These are phyloP conservation scores for Fusarium pseudograminearum DNA, from an alignment of 2,329 filamentous ascomycete species.

Conservation along the genomic window DNA sequence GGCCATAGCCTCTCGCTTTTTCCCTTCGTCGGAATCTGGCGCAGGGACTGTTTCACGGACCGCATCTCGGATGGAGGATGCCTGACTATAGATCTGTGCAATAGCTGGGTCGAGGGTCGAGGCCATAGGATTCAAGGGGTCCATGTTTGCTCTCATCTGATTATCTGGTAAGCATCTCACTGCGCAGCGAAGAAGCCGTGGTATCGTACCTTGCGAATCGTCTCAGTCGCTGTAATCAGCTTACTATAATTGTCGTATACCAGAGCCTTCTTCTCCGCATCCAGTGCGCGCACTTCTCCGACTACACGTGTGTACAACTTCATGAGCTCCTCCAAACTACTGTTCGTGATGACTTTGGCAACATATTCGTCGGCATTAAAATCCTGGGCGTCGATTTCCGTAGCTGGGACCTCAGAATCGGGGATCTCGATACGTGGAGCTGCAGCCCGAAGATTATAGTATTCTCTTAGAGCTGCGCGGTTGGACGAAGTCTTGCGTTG, in stretches of 20 bases:
- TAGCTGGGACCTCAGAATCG: slow-evolving; percentile 69
- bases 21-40: slow-evolving; percentile 57
- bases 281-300: slow-evolving; percentile 86
- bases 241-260: slow-evolving; percentile 99
- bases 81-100: slow-evolving; percentile 76
- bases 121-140: slow-evolving; percentile 79
- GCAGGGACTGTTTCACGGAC: slow-evolving; percentile 62
- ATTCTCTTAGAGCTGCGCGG: slow-evolving; percentile 89
- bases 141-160: slow-evolving; percentile 85
- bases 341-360: slow-evolving; percentile 68
- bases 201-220: slow-evolving; percentile 77
- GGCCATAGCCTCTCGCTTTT: slow-evolving; percentile 51
- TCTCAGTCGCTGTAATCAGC: slow-evolving; percentile 95
- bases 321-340: slow-evolving; percentile 76
- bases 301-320: slow-evolving; percentile 77
- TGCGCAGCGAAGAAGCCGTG: too few relatives aligned
- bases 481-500: slow-evolving; percentile 68
- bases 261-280: slow-evolving; percentile 95
- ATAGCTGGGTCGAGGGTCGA: slow-evolving; percentile 80
- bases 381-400: slow-evolving; percentile 78
- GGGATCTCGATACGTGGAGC: slow-evolving; percentile 59
- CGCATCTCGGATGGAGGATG: slow-evolving; percentile 65
- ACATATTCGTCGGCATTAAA: slow-evolving; percentile 83
- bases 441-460: slow-evolving; percentile 80
- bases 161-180: background rate